phyloP scores from a whole-genome alignment of 1,139 yeast species.

The Yamadazyma conglobata region DNA sequence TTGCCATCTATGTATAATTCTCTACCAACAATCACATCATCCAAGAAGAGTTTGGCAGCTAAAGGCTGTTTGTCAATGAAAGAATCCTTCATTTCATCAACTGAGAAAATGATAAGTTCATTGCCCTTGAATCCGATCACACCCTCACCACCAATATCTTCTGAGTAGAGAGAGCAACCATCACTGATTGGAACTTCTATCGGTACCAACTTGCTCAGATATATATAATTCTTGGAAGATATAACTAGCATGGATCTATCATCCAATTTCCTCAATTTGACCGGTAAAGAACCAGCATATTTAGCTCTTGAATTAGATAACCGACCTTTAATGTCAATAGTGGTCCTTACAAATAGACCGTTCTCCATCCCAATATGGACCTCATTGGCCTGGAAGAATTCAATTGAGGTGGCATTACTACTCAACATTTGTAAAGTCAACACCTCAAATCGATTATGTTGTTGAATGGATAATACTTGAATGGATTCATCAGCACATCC shows the following conservation, averaged over 20 bases:
- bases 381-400: conserved; percentile 25
- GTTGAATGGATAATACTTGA: conserved; percentile 63
- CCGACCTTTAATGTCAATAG: conserved; percentile 51
- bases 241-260: conserved; percentile 35
- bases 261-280: conserved; percentile 39
- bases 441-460: conserved; percentile 59
- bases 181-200: conserved; percentile 27
- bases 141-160: conserved; percentile 59
- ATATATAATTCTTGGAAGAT: conserved; percentile 43
- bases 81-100: conserved; percentile 50
- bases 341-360: conserved; percentile 72
- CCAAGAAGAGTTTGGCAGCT: conserved; percentile 14
- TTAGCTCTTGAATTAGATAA: conserved; percentile 67
- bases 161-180: conserved; percentile 57
- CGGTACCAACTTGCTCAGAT: conserved; percentile 35
- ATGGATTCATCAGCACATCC: conserved; percentile 73
- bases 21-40: conserved; percentile 33
- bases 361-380: conserved; percentile 79
- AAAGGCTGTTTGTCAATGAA: conserved; percentile 17
- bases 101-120: conserved; percentile 55
- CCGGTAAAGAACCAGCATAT: conserved; percentile 68
- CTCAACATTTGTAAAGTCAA: conserved; percentile 67
- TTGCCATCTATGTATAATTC: background rate
- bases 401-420: conserved; percentile 52
- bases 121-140: conserved; percentile 59